Conservation (phyloP, 345 rosid genomes). For the Dipteronia dyeriana region DNA sequence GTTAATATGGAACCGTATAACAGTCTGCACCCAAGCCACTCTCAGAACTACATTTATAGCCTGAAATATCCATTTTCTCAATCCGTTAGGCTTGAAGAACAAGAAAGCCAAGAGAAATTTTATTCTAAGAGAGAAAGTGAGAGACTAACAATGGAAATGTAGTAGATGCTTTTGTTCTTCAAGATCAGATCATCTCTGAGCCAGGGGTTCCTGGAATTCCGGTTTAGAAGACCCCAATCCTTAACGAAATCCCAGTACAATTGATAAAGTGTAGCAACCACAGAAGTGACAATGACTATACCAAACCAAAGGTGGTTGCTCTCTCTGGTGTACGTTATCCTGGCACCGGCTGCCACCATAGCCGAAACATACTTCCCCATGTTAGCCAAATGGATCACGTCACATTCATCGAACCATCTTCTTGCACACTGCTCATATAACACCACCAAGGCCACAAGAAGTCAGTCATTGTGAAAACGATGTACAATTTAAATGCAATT, state of each 20-base stretch:
- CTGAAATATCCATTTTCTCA: slow-evolving; percentile 32
- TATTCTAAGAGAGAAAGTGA: background rate
- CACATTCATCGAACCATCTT: slow-evolving; percentile 83
- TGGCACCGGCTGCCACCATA: slow-evolving; percentile 92
- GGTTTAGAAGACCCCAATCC: slow-evolving; percentile 90
- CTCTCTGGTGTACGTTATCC: slow-evolving; percentile 68
- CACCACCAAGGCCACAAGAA: background rate
- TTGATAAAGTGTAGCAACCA: slow-evolving; percentile 74
- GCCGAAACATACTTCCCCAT: slow-evolving; percentile 98
- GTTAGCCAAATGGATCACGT: slow-evolving; percentile 71
- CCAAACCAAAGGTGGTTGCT: slow-evolving; percentile 50
- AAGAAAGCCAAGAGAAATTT: background rate
- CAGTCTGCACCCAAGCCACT: slow-evolving; percentile 82
- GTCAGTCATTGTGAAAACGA: background rate
- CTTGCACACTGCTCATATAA: slow-evolving; percentile 71
- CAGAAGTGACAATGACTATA: slow-evolving; percentile 63
- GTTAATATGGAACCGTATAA: slow-evolving; percentile 55
- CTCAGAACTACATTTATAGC: slow-evolving; percentile 73
- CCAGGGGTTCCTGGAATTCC: slow-evolving; percentile 75
- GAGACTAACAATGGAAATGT: slow-evolving; percentile 72
- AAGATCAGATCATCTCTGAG: slow-evolving; percentile 82
- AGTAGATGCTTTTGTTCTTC: slow-evolving; percentile 68
- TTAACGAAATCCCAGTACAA: slow-evolving; percentile 93
- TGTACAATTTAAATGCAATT: background rate
- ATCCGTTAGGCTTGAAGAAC: slow-evolving; percentile 10